Evolutionary conservation across 2,329 filamentous ascomycete species (phyloP), one percentile per base, ranked within the genome.

Genomic region (Diplocarpon mali): DNA sequence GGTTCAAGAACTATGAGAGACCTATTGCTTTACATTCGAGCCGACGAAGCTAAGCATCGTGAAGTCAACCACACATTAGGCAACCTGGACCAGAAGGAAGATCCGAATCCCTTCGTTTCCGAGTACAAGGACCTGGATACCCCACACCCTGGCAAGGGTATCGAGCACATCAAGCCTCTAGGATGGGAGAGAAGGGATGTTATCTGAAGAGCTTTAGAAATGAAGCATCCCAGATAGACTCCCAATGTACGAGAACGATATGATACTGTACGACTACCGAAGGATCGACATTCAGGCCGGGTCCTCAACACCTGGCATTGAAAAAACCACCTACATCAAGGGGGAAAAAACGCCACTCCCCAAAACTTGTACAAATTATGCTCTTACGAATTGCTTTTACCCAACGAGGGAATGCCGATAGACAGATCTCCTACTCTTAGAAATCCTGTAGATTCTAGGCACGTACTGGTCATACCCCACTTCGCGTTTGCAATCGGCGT

Each of bases 1-100:
- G 83, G 78, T 2, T 71, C 83, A 46, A 75, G 81, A 20, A 85
- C 79, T 1, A 95, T 98, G 85, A 76, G 74, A 57, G 87, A 96
- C 59, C 66, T 96, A 49, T 72, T 96, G 42, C 67, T 92, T 40
- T 95, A 96, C 62, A 85, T 95, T 54, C 76, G 89, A 27, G 85
- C 84, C n/a, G 85, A 90, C 60, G 88, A 95, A 65, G 85, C 85
- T 3, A 85, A 85, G 62, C 88, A 94, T 60, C 44, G 92, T 29
- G 92, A 95, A 60, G 90, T 96, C 56, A 96, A 98, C 66, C 92
- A 98, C 63, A 96, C 92, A 0, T 67, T 98, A 35, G 80, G 84
- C 41, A 96, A 96, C 61, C 70, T 98, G 82, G 50, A 94, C 55
- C 87, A 92, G 61, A 79, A 77, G 42, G 72, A 80, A 29, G 92